phyloP scores from a whole-genome alignment of 768 basidiomycete species.

The Trametes gibbosa region DNA sequence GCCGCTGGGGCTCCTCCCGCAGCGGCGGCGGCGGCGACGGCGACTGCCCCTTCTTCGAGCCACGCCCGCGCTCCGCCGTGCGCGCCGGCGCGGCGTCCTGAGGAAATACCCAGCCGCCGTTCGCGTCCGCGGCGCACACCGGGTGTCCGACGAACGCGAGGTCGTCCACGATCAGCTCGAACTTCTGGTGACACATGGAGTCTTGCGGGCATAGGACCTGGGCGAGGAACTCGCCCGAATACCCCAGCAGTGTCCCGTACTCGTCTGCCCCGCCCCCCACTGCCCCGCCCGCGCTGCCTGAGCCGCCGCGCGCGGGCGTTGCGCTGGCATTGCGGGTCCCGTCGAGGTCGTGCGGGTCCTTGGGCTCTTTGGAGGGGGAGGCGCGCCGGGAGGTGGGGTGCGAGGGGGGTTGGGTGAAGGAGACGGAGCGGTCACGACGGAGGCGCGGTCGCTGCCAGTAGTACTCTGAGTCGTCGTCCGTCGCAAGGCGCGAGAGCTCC shows the following conservation, averaged over 20 bases:
- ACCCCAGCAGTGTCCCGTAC: slow-evolving; percentile 75
- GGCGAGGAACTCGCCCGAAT: slow-evolving; percentile 78
- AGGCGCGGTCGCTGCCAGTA: slow-evolving; percentile 56
- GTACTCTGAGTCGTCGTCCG: slow-evolving; percentile 42
- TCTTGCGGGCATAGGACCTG: slow-evolving; percentile 74
- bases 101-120: slow-evolving; percentile 74
- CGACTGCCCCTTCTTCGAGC: slow-evolving; percentile 42
- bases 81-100: slow-evolving; percentile 49
- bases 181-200: slow-evolving; percentile 89
- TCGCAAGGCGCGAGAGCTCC: slow-evolving; percentile 1
- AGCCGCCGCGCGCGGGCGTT: not conserved
- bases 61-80: slow-evolving; percentile 52
- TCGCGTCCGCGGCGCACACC: slow-evolving; percentile 65
- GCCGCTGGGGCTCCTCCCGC: slow-evolving; percentile 24
- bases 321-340: slow-evolving; percentile 4
- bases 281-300: not conserved
- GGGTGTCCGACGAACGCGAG: slow-evolving; percentile 94
- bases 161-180: slow-evolving; percentile 89
- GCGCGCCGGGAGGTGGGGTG: slow-evolving; percentile 49
- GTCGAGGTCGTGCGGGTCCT: slow-evolving; percentile 34
- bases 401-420: slow-evolving; percentile 46
- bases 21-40: slow-evolving; percentile 25
- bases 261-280: slow-evolving; percentile 36
- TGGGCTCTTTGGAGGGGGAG: slow-evolving; percentile 46
- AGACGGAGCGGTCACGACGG: slow-evolving; percentile 48